A percentile compares a stretch with the other conserved stretches of the same genome.
Evolutionary conservation across 2,329 filamentous ascomycete species (phyloP).

Genomic region (Paecilomyces niveus): DNA sequence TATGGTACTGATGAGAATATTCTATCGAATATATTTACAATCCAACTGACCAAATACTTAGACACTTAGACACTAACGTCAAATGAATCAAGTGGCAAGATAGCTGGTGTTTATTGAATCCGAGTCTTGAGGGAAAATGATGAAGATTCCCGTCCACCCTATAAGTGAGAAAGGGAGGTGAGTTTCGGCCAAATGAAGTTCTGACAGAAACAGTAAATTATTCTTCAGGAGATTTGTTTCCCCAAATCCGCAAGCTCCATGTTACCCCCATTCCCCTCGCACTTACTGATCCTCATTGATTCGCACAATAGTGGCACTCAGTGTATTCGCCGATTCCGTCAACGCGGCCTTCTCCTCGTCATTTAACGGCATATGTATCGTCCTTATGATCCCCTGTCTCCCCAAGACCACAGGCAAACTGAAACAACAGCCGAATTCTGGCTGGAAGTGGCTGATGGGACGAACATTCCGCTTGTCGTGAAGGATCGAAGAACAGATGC

Average conservation of each 20-base stretch:
- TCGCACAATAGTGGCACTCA: not conserved
- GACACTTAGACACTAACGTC: no score
- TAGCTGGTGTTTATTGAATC: no score
- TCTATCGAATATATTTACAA: no score
- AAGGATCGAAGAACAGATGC: slow-evolving; percentile 46
- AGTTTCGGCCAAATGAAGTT: no score
- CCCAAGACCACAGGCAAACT: slow-evolving; percentile 45
- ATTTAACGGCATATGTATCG: slow-evolving; percentile 14
- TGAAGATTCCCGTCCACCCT: no score
- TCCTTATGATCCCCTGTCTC: slow-evolving; percentile 38
- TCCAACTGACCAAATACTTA: no score
- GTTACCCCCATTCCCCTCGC: not conserved
- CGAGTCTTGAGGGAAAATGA: no score
- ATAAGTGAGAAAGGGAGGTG: no score
- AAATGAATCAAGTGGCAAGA: no score
- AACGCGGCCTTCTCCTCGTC: slow-evolving; percentile 9
- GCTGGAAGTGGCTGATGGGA: slow-evolving; percentile 45
- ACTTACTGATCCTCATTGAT: not conserved
- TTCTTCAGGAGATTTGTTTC: no score
- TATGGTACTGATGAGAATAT: no score
- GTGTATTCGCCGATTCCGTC: not conserved
- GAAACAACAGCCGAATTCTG: slow-evolving; percentile 42
- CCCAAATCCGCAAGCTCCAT: not conserved
- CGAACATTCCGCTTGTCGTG: slow-evolving; percentile 42
- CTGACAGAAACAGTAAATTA: no score